Evolutionary conservation across 352 stramenopile genomes (phyloP), one percentile per base, ranked within the genome.

Genomic region (Phytopythium delawarense): DNA sequence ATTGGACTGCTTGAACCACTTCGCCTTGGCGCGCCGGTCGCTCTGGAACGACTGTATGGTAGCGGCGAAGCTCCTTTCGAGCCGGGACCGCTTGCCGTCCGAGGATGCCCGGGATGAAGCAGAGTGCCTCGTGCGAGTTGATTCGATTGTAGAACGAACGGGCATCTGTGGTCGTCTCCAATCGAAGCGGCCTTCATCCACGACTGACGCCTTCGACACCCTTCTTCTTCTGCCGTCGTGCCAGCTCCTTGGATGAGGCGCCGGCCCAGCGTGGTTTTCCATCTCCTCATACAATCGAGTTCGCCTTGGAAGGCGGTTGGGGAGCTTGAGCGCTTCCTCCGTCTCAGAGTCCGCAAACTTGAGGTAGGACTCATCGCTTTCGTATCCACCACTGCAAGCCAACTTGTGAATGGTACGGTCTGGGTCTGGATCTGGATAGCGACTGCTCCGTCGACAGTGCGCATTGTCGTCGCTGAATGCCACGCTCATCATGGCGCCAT

Each of bases 21-120:
- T 50, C 23, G 55, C 35, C 40, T 61, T 61, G 39, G 55, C 55
- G 23, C 55, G 55, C 6, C 55, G 55, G 25, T 61, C 55, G 39
- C 23, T 50, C 55, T 52, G 55, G 40, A 61, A 53, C 23, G 39
- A 23, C 8, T 51, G 39, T 39, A 61, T 52, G 16, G 55, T 52
- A n/a, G 39, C 55, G 15, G 39, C 28, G 21, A 61, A 13, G 23
- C 42, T 28, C 28, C 30, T 21, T 4, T 45, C 55, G 6, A 61
- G 8, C 16, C 28, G 15, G 4, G 32, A 20, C 18, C 34, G 51
- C n/a, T 25, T 32, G 51, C n/a, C 20, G n/a, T 34, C 32, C 11
- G 55, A 2, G 0, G 16, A n/a, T n/a, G 37, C 0, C 13, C 16
- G 30, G 20, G 53, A 49, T 5, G 53, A 13, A 2, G 35, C 39